A percentile compares a stretch with the other conserved stretches of the same genome.
Conservation (phyloP, 202 grass and related monocot genomes). For the Brachypodium distachyon region DNA sequence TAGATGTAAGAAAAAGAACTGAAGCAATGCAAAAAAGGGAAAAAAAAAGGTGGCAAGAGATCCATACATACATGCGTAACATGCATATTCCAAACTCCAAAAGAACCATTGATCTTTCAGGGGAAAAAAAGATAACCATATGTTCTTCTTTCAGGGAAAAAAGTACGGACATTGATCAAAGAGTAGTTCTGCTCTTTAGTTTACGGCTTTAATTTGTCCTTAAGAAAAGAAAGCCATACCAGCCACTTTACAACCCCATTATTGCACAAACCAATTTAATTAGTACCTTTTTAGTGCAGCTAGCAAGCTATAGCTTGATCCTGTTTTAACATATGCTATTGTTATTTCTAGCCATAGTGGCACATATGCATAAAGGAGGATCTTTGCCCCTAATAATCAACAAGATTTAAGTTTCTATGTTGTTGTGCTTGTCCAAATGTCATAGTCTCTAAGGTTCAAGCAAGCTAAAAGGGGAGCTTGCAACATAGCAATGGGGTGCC, state of each 20-base stretch:
- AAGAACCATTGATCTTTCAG: background rate
- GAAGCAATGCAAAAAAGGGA: background rate
- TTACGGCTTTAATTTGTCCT: slow-evolving; percentile 14
- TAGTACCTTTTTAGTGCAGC: slow-evolving; percentile 19
- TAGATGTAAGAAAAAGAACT: background rate
- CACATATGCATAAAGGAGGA: slow-evolving; percentile 22
- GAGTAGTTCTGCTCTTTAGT: slow-evolving; percentile 14
- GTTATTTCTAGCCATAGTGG: slow-evolving; percentile 22
- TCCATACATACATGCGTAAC: slow-evolving; percentile 20
- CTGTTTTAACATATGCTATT: slow-evolving; percentile 15
- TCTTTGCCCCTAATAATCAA: slow-evolving; percentile 21
- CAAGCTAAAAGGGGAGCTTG: slow-evolving; percentile 15
- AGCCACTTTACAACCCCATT: slow-evolving; percentile 22
- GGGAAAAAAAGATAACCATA: background rate
- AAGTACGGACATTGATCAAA: background rate
- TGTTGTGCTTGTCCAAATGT: slow-evolving; percentile 39
- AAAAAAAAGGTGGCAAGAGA: background rate
- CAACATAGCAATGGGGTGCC: slow-evolving; percentile 30
- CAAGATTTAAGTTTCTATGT: background rate
- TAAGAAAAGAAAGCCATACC: slow-evolving; percentile 3
- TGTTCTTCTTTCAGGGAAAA: background rate
- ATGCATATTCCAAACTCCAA: slow-evolving; percentile 23
- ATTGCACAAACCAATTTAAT: slow-evolving; percentile 28
- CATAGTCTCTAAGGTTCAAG: slow-evolving; percentile 28
- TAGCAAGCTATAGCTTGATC: slow-evolving; percentile 13